Base-by-base conservation (phyloP, 768 basidiomycete species). In the Termitomyces bulborhizus region DNA sequence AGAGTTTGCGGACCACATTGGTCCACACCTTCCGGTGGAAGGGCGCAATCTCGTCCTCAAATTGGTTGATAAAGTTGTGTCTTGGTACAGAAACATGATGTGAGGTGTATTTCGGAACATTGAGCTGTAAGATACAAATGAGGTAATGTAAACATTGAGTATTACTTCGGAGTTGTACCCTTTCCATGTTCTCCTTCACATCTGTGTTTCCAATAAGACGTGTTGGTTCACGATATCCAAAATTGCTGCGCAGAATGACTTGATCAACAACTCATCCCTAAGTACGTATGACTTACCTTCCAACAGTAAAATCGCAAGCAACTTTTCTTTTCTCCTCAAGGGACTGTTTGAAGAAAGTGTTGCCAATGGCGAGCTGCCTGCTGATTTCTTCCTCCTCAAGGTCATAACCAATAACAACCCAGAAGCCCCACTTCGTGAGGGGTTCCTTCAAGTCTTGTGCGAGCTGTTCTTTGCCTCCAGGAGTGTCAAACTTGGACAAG, bases 361-460 rank as follows among this genome's bases (percentile, higher is more conserved):
- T 65, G 26, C 68, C 73, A 26, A 74, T 68, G 7, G 69, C 65
- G 31, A 71, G 62, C 58, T 73, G 72, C 18, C 67, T 63, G 39
- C 65, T 56, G 0, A 67, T 67, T 62, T 76, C 66, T 4, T 73
- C 71, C 51, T 76, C 70, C 21, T 61, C 49, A 53, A 78, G 70
- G 16, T 75, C 74, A 43, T 68, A 66, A 46, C 69, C 69, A 51
- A 70, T 64, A 31, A 76, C 70, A 21, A 72, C 72, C 62, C 76
- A 71, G 60, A 78, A 78, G 5, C 77, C 74, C 45, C 69, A 66
- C 6, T 65, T 70, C 47, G 68, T 66, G 46, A 76, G 63, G 0
- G 75, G 76, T 51, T 74, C 66, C 55, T 63, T 66, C 16, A 77
- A 62, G 46, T 76, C 66, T 2, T 49, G 52, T 0, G 69, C 71